A percentile compares a stretch with the other conserved stretches of the same genome.
Evolutionary conservation across 345 rosid species (phyloP).

Genomic region (Pistacia vera): DNA sequence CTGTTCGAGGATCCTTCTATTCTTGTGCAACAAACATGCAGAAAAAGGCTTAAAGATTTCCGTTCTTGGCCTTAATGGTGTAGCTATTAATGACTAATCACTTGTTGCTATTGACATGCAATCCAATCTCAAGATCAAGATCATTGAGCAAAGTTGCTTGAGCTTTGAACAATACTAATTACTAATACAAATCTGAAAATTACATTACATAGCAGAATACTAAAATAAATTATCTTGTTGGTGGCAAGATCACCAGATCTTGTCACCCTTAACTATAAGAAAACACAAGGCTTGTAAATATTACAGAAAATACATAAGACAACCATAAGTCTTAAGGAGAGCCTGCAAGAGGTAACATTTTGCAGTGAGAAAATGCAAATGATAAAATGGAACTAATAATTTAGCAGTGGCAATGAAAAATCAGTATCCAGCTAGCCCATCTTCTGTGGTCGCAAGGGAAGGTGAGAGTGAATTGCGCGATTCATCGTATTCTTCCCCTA

Average conservation of each 20-base stretch:
- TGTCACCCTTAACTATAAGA: slow-evolving; percentile 1
- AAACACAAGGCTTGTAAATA: not conserved
- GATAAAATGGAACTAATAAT: not conserved
- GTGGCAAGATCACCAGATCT: slow-evolving; percentile 4
- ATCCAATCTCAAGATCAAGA: not conserved
- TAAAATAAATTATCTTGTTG: not conserved
- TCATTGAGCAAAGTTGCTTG: not conserved
- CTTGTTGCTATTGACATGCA: not conserved
- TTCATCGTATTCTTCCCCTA: slow-evolving; percentile 93
- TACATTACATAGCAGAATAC: slow-evolving; percentile 4
- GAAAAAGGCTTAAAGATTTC: too few species aligned
- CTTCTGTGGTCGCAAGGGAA: slow-evolving; percentile 88
- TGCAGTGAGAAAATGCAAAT: slow-evolving; percentile 37
- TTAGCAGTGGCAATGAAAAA: not conserved
- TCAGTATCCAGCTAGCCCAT: slow-evolving; percentile 52
- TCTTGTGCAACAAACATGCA: too few species aligned
- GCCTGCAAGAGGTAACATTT: not conserved
- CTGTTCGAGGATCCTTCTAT: too few species aligned
- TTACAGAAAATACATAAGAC: slow-evolving; percentile 5
- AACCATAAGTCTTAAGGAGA: slow-evolving; percentile 2
- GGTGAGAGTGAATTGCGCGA: slow-evolving; percentile 86
- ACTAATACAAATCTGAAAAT: slow-evolving; percentile 3
- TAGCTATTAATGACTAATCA: too few species aligned
- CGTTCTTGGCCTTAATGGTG: too few species aligned
- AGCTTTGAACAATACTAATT: not conserved